Base-by-base conservation (phyloP, 495 filamentous ascomycete species). In the Chaetomium tenue region DNA sequence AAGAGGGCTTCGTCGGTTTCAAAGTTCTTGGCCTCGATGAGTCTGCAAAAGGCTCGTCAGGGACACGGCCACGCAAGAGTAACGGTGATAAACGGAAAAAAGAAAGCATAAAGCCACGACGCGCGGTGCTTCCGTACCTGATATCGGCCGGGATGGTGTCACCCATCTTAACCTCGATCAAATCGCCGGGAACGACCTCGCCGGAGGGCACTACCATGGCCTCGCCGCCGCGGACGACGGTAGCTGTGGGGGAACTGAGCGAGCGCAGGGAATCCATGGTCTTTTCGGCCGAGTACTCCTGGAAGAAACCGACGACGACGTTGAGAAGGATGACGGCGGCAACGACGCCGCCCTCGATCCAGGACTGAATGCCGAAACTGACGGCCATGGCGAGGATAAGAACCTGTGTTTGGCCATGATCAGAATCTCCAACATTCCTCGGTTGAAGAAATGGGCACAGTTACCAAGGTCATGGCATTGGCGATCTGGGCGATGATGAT, bases 261-360 rank as follows among this genome's bases (percentile, higher is more conserved):
- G 86, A 85, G 52, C 89, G 80, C 22, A 96, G 80, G 20, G 89
- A 89, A 60, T 93, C 86, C 82, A 95, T 93, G 55, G 88, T 92
- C 78, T 93, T 90, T 68, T 93, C 91, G n/a, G 91, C 91, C 47
- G 85, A 83, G 74, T 90, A 95, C 70, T 96, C 91, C 74, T 95
- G 91, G 62, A 86, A 84, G 77, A 94, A 95, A 42, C 86, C 86
- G 66, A 88, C 84, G 47, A 86, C 75, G 47, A 93, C 86, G 70
- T 96, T 96, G 65, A 96, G 78, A 12, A 88, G 66, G 62, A 96
- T 91, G 70, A 96, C 91, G 40, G 84, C 87, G 18, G 89, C 86
- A 15, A 95, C 84, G 30, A 95, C 91, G 33, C 89, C 91, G 23
- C 90, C 92, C 77, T 96, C 91, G 64, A 96, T 89, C 70, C 86